These are phyloP conservation scores for Chernovozyma sophiae-reginae DNA, from an alignment of 1,139 yeast species.

Conservation along the genomic window DNA sequence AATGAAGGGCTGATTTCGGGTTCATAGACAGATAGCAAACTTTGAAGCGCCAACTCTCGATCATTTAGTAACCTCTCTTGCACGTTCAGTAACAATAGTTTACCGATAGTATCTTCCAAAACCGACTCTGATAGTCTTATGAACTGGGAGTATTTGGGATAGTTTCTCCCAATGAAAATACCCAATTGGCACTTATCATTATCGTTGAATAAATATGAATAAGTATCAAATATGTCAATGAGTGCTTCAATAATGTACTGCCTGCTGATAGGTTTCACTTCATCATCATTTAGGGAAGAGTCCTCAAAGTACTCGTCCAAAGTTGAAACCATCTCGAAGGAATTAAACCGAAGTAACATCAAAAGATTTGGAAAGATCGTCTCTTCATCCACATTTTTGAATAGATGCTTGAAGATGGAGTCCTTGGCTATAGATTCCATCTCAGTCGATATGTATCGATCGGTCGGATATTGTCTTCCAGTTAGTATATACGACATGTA, in stretches of 20 bases:
- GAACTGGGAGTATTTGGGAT: constrained; percentile 77
- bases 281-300: constrained; percentile 55
- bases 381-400: constrained; percentile 29
- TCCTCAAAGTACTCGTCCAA: constrained; percentile 81
- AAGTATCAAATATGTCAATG: constrained; percentile 45
- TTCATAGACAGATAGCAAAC: constrained; percentile 58
- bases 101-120: constrained; percentile 44
- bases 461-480: constrained; percentile 78
- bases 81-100: constrained; percentile 42
- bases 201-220: constrained; percentile 24
- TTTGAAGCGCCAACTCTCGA: constrained; percentile 69
- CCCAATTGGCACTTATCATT: constrained; percentile 45
- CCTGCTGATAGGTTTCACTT: constrained; percentile 39
- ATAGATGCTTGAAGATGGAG: constrained; percentile 50
- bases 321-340: constrained; percentile 57
- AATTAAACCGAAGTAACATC: constrained; percentile 44
- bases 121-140: constrained; percentile 61
- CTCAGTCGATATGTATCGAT: constrained; percentile 33
- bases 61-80: constrained; percentile 44
- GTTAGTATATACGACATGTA: constrained; percentile 69
- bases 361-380: constrained; percentile 59
- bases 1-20: constrained; percentile 50
- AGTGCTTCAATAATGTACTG: constrained; percentile 67
- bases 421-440: constrained; percentile 36
- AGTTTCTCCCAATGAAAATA: constrained; percentile 69